These are phyloP conservation scores for Vicia sativa DNA, from an alignment of 306 rosid genomes.

Conservation along the genomic window DNA sequence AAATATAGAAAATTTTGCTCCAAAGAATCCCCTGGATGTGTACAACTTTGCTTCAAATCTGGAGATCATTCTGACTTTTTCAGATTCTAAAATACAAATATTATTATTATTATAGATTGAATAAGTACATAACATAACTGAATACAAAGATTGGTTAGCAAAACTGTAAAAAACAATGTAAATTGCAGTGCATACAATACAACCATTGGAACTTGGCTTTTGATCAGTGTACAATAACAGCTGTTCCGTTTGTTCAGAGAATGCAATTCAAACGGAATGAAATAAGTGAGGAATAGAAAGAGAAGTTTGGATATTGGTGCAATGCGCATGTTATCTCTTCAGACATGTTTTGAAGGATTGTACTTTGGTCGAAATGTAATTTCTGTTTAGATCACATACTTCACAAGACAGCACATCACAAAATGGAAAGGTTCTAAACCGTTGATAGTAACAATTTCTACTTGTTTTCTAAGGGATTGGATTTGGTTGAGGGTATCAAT, in stretches of 20 bases:
- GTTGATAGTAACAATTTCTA: too few species aligned
- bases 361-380: conserved; percentile 48
- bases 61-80: conserved; percentile 19
- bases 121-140: conserved; percentile 11
- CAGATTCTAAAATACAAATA: conserved; percentile 9
- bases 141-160: conserved; percentile 33
- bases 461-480: conserved; percentile 76
- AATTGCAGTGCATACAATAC: conserved; percentile 35
- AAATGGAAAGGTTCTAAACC: conserved; percentile 36
- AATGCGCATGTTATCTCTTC: conserved; percentile 36
- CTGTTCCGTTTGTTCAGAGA: too few species aligned
- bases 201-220: conserved; percentile 6
- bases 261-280: too few species aligned
- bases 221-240: neutral
- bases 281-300: conserved; percentile 26
- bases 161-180: conserved; percentile 44
- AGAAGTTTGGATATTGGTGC: conserved; percentile 25
- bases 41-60: conserved; percentile 8
- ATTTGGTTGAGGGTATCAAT: too few species aligned
- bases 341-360: conserved; percentile 51
- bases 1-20: conserved; percentile 8
- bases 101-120: neutral
- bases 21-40: neutral
- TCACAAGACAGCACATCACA: neutral
- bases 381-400: conserved; percentile 11